Base-by-base conservation (phyloP, 208 protist species). In the Wallacemonas collosoma region DNA sequence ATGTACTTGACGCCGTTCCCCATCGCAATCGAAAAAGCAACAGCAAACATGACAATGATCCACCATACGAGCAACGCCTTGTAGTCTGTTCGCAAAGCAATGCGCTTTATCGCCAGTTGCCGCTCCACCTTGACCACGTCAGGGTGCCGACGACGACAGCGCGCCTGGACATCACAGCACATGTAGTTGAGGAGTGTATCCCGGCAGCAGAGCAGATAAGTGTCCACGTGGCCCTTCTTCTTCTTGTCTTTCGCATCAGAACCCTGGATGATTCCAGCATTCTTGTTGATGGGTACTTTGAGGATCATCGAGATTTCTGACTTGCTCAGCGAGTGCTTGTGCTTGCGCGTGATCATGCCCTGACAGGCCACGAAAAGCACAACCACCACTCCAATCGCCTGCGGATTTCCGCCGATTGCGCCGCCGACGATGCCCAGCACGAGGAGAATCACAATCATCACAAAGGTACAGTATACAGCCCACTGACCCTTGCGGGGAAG, bases 161-260 rank as follows among this genome's bases (percentile, higher is more conserved):
- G 67, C 39, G 69, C 79, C 60, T 86, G 89, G 8, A 90, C 82
- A 69, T 91, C 85, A 68, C 71, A 87, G 73, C 92, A 95, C 43
- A 95, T 55, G 75, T 85, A 91, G 71, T 89, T 73, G 15, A 94
- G 72, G 14, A 94, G n/a, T 15, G 81, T 53, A 72, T 91, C 72
- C 40, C 82, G 76, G 81, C 92, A 97, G 76, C 89, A 97, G 66
- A 83, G 87, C 38, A 97, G 81, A 71, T 95, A 89, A 14, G 87
- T 87, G 72, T 95, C 88, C 36, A 89, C 58, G 2, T 72, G 76
- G 15, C 68, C 63, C 58, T 73, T 63, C 11, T 50, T 8, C 6
- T 35, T 8, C 3, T 36, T 36, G 17, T 17, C 60, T 0, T 65
- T 65, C 7, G 5, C 51, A 45, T 64, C 41, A 39, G 8, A 44